Base-by-base conservation (phyloP, 345 rosid genomes). In the Brassica carinata region DNA sequence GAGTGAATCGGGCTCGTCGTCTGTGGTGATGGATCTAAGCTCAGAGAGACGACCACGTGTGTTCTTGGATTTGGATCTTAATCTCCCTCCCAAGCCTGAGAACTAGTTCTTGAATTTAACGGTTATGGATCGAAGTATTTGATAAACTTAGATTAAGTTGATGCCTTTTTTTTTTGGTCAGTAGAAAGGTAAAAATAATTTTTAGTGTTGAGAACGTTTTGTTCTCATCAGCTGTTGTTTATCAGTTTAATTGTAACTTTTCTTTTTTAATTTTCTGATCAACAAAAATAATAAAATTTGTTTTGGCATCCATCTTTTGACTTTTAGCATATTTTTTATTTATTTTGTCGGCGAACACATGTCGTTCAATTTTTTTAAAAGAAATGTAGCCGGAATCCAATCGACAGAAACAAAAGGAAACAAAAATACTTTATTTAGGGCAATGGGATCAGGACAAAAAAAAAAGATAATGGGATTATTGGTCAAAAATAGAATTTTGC, bases 1-100 rank as follows among this genome's bases (percentile, higher is more conserved):
- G 72, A 86, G 93, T 77, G 93, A 86, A 51, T 90, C 95, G 2
- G 91, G 91, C 63, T 90, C 98, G 4, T 88, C 90, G 5, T 81
- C 84, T 19, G 74, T 71, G 45, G 81, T 81, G 55, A 5, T 76
- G 73, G 88, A 88, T 80, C 66, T 76, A 51, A 88, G 77, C 38
- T 83, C 82, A 0, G 79, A 64, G 45, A 19, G 64, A 45, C 8
- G 80, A 2, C 55, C 78, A 3, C 67, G 81, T 8, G 69, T 73
- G 57, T 64, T 82, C 3, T 83, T 89, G 6, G 88, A 86, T 75
- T 80, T 91, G 17, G 97, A 94, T 78, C 97, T 94, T 57, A 94
- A 94, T 81, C 55, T 67, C 15, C 90, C 88, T 6, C 90, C 97
- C 1, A 75, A 82, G 53, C 83, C 86, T 26, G 96, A 90, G 17